These are phyloP conservation scores for Volvox carteri DNA, from an alignment of 163 green algal species.

Conservation along the genomic window DNA sequence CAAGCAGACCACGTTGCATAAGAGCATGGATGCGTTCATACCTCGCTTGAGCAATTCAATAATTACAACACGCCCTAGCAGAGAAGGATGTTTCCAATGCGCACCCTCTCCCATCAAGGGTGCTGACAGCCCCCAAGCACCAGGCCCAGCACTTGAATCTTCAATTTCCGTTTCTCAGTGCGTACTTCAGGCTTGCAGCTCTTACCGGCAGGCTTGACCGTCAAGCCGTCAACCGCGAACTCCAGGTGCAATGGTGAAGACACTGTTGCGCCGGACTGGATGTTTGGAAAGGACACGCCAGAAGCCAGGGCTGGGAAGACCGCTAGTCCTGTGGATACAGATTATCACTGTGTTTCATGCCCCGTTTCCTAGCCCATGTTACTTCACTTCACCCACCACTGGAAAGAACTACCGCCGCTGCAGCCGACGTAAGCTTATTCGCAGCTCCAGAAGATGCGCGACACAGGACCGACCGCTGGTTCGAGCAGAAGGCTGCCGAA, in stretches of 20 bases:
- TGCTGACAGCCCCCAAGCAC: no score
- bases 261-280: conserved; percentile 36
- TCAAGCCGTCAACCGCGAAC: conserved; percentile 64
- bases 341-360: not conserved
- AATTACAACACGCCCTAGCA: no score
- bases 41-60: no score
- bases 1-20: no score
- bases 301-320: conserved; percentile 48
- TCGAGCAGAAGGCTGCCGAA: not conserved
- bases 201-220: conserved; percentile 66
- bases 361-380: not conserved
- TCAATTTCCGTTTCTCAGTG: no score
- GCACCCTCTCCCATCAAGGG: no score
- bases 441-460: not conserved
- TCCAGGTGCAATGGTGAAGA: conserved; percentile 65
- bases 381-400: conserved; percentile 11
- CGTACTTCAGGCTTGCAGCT: no score
- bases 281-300: conserved; percentile 56
- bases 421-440: not conserved
- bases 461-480: not conserved
- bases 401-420: conserved; percentile 3
- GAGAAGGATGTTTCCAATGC: no score
- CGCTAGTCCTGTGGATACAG: conserved; percentile 59
- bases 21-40: no score
- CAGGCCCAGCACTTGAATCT: no score